Conservation (phyloP, 345 rosid species). For the Eucalyptus pumila region DNA sequence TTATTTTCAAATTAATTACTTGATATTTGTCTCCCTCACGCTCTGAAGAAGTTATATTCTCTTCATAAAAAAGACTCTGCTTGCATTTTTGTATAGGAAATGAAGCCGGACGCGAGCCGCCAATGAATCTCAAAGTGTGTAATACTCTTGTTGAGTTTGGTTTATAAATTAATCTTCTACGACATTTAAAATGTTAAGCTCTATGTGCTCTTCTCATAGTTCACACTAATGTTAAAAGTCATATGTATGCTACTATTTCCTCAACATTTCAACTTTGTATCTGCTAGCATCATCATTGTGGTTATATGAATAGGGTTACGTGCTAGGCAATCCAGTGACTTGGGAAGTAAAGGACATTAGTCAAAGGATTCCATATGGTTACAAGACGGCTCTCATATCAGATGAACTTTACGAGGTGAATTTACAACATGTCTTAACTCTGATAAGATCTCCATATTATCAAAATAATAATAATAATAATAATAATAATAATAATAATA, state of each 20-base stretch:
- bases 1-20: neutral
- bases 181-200: neutral
- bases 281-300: neutral
- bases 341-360: neutral
- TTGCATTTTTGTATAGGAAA: neutral
- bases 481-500: neutral
- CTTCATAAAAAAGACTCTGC: neutral
- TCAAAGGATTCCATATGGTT: conserved; percentile 16
- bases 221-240: neutral
- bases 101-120: neutral
- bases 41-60: neutral
- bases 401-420: conserved; percentile 39
- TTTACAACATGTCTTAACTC: neutral
- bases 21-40: neutral
- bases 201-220: neutral
- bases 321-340: conserved; percentile 34
- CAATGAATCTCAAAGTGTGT: neutral
- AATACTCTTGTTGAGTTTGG: neutral
- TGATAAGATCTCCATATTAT: neutral
- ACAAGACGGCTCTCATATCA: conserved; percentile 42
- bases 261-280: neutral
- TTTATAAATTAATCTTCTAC: neutral
- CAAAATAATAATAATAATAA: neutral
- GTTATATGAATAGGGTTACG: conserved; percentile 21
- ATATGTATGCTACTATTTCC: neutral